Evolutionary conservation across 495 filamentous ascomycete genomes (phyloP), one percentile per base, ranked within the genome.

Genomic region (Aspergillus funiculosus): DNA sequence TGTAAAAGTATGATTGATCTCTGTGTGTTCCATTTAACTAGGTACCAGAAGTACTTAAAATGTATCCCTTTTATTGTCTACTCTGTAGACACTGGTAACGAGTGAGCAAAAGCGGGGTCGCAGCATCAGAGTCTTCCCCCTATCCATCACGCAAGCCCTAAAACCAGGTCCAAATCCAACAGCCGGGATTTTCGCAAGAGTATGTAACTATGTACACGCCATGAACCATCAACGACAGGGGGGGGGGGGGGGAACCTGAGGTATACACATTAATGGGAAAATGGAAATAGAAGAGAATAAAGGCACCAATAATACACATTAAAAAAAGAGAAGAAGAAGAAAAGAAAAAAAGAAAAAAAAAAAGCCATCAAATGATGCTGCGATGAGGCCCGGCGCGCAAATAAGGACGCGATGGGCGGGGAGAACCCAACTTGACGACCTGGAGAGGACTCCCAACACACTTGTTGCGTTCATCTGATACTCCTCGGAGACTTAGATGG

Each of bases 401-500:
- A n/a, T n/a, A 29, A 14, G 4, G 25, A 25, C 18, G 15, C 37
- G 37, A 48, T 19, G 37, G 46, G 46, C 38, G 46, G 28, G 11
- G 43, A 17, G 43, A 46, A 24, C 34, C 29, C 37, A 48, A 25
- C 28, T 35, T 17, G 10, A 11, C 31, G 22, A 21, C 14, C 20
- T 14, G 13, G 10, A 13, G 27, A 29, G 37, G 1, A 18, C 35
- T 36, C 26, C 29, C 29, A 48, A 35, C 46, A 26, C 17, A 26
- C 21, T 11, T 7, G n/a, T 20, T 10, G 1, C 13, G 7, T 17
- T 29, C n/a, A 19, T 20, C 11, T 14, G 29, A 41, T 4, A 14
- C 44, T 47, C 26, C 7, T 17, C 30, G 34, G 30, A 15, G 41
- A 7, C 8, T 24, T 17, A 14, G 17, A n/a, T 24, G 14, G 1